Percentiles rank a stretch among this genome's conserved stretches.
Evolutionary conservation across 2,329 filamentous ascomycete genomes (phyloP).

Genomic region (Ceratocystis eucalypticola): DNA sequence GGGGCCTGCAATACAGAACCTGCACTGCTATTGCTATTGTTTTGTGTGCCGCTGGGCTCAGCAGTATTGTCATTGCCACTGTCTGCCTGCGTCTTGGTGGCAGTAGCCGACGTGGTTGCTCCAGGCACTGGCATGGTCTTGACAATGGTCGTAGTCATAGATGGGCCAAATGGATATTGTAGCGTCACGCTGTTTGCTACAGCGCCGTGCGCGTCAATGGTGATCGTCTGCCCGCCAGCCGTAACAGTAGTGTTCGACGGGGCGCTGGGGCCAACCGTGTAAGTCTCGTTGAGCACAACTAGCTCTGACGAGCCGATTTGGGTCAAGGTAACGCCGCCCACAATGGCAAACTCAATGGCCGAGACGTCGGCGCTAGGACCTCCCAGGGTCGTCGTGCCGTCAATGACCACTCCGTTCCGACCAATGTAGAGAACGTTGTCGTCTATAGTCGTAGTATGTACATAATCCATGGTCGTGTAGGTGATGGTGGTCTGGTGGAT

Average conservation of each 20-base stretch:
- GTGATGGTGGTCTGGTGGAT: slow-evolving; percentile 33
- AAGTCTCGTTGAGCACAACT: slow-evolving; percentile 38
- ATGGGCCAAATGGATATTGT: slow-evolving; percentile 34
- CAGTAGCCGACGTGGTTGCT: background rate
- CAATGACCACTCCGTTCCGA: slow-evolving; percentile 31
- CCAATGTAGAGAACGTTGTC: slow-evolving; percentile 40
- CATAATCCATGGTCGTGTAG: slow-evolving; percentile 29
- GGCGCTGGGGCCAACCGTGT: slow-evolving; percentile 36
- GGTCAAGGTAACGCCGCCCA: slow-evolving; percentile 41
- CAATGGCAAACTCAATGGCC: slow-evolving; percentile 33
- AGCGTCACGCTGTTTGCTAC: slow-evolving; percentile 34
- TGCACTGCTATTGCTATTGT: background rate
- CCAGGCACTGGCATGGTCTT: slow-evolving; percentile 30
- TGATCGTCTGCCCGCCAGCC: slow-evolving; percentile 36
- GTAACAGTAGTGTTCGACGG: slow-evolving; percentile 31
- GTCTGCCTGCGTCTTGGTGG: slow-evolving; percentile 13
- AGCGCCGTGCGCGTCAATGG: slow-evolving; percentile 38
- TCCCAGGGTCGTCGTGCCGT: slow-evolving; percentile 31
- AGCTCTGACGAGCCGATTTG: slow-evolving; percentile 36
- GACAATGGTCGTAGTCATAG: slow-evolving; percentile 22
- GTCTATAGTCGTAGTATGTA: slow-evolving; percentile 31
- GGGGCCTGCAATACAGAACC: slow-evolving; percentile 1
- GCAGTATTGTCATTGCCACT: slow-evolving; percentile 18
- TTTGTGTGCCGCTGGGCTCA: slow-evolving; percentile 18
- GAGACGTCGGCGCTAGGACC: slow-evolving; percentile 27